phyloP scores from a whole-genome alignment of 2,329 filamentous ascomycete genomes.

The Aureobasidium sp. region DNA sequence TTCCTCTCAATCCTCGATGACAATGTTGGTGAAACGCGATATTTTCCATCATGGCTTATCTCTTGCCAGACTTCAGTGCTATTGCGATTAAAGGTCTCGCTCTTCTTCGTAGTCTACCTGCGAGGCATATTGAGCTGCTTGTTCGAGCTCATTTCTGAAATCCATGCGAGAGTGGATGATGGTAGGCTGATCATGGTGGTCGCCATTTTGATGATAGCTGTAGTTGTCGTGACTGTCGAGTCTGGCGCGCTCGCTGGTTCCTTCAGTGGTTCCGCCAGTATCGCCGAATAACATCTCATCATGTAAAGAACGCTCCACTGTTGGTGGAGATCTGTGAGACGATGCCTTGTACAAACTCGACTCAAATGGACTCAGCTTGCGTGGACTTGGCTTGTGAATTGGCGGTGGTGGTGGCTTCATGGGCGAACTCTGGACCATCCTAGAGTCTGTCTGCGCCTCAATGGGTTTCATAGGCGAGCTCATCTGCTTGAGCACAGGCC shows the following conservation, averaged over 20 bases:
- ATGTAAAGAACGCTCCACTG: neutral
- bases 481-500: neutral
- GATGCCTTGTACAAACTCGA: neutral
- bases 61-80: neutral
- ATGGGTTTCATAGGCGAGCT: neutral
- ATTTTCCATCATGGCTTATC: neutral
- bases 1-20: neutral
- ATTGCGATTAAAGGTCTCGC: neutral
- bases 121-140: neutral
- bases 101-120: neutral
- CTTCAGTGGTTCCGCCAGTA: neutral
- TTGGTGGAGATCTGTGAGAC: neutral
- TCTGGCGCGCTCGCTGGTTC: neutral
- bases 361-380: neutral
- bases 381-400: neutral
- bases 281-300: constrained; percentile 15
- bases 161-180: neutral
- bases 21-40: neutral
- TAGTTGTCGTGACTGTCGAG: neutral
- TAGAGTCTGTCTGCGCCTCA: neutral
- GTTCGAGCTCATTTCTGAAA: neutral
- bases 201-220: neutral
- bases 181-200: neutral
- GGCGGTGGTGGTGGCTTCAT: neutral
- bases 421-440: constrained; percentile 9